phyloP scores from a whole-genome alignment of 371 early-diverging fungal species.

The Saksenaea oblongispora region DNA sequence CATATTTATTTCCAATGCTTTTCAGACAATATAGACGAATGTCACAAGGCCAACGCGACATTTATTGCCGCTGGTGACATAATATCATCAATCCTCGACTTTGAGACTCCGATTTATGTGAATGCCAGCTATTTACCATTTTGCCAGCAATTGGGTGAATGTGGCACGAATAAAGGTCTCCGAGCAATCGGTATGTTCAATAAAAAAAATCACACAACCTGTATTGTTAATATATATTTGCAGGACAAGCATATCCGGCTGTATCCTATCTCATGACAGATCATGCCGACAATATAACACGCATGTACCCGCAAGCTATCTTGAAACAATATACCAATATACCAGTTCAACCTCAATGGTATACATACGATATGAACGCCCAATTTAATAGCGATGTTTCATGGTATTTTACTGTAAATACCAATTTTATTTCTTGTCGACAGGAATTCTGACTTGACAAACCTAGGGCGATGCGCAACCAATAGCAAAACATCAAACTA shows the following conservation, averaged over 20 bases:
- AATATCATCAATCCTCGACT: conserved; percentile 34
- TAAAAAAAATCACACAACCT: background rate
- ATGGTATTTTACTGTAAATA: conserved; percentile 48
- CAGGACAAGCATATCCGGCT: conserved; percentile 45
- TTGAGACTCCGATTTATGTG: conserved; percentile 50
- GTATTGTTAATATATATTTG: background rate
- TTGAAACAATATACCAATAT: conserved; percentile 57
- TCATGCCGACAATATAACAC: conserved; percentile 33
- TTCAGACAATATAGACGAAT: conserved; percentile 8
- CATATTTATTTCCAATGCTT: conserved; percentile 12
- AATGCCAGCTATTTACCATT: conserved; percentile 57
- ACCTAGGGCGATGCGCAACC: conserved; percentile 11
- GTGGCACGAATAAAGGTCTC: conserved; percentile 20
- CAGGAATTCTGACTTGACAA: background rate
- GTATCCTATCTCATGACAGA: conserved; percentile 48
- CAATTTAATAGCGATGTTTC: conserved; percentile 59
- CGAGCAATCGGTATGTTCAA: conserved; percentile 32
- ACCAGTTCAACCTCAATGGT: conserved; percentile 29
- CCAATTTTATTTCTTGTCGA: background rate
- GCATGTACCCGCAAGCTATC: conserved; percentile 69
- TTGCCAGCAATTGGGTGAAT: conserved; percentile 41
- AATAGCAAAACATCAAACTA: conserved; percentile 26
- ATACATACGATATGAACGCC: conserved; percentile 56
- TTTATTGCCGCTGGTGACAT: conserved; percentile 35
- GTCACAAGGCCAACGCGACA: conserved; percentile 28